A percentile compares a stretch with the other conserved stretches of the same genome.
These are phyloP conservation scores for Rhodotorula babjevae DNA, from an alignment of 768 basidiomycete genomes.

Conservation along the genomic window DNA sequence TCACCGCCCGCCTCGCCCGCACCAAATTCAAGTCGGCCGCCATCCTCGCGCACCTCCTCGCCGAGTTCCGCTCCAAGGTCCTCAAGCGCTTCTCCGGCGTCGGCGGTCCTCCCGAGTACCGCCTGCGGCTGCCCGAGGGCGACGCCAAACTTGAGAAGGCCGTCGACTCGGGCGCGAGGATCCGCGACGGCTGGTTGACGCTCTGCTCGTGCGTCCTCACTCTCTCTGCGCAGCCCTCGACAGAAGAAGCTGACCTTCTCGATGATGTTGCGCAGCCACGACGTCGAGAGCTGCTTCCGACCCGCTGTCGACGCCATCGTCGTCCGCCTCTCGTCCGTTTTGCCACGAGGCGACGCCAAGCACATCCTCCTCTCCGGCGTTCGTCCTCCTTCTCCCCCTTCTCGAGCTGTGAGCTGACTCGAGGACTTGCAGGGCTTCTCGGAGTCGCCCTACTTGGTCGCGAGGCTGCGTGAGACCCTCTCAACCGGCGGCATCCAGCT, in stretches of 20 bases:
- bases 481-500: not conserved
- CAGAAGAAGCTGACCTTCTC: not conserved
- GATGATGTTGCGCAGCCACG: not conserved
- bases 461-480: constrained; percentile 4
- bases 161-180: constrained; percentile 5
- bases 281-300: constrained; percentile 16
- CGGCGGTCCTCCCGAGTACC: not conserved
- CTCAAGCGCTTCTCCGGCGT: not conserved
- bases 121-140: constrained; percentile 3
- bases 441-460: constrained; percentile 28
- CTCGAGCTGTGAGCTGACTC: not conserved
- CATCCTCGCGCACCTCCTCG: not conserved
- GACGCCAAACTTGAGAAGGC: constrained; percentile 8
- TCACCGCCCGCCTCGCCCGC: not conserved
- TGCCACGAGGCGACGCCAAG: constrained; percentile 7
- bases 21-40: constrained; percentile 18
- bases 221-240: no score
- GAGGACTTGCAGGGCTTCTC: constrained; percentile 15
- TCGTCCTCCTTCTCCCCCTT: not conserved
- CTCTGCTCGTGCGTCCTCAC: not conserved
- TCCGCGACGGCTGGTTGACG: constrained; percentile 12
- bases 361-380: constrained; percentile 29
- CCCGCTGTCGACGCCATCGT: constrained; percentile 14
- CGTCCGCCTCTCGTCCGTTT: constrained; percentile 11
- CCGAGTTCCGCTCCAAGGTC: constrained; percentile 11